Evolutionary conservation across 139 green algal genomes (phyloP).

Genomic region (Micromonas pusilla): DNA sequence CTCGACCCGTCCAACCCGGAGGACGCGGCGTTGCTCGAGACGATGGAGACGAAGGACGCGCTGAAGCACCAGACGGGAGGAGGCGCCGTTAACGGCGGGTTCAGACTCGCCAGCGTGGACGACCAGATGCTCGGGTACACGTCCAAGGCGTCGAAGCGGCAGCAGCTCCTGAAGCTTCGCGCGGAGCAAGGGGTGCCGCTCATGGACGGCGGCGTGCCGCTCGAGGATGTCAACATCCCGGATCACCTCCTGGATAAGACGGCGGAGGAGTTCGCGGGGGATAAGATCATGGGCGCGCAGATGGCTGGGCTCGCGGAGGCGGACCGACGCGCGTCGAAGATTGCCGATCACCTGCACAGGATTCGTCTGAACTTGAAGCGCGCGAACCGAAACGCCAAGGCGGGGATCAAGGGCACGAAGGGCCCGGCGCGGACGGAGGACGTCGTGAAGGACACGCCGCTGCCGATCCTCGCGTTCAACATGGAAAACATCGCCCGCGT

Average conservation of each 20-base stretch:
- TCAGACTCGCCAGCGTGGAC: not conserved
- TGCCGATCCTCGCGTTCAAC: not conserved
- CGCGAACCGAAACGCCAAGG: not conserved
- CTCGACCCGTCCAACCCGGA: not conserved
- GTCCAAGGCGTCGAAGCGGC: not conserved
- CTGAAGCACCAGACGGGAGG: no score
- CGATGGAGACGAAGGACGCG: not conserved
- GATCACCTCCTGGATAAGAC: not conserved
- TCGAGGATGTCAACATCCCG: not conserved
- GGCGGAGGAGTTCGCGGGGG: not conserved
- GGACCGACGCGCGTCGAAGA: not conserved
- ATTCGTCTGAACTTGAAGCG: not conserved
- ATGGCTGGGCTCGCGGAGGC: not conserved
- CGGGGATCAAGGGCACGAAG: not conserved
- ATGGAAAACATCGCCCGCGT: not conserved
- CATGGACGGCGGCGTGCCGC: not conserved
- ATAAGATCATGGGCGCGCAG: not conserved
- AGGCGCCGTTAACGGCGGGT: not conserved
- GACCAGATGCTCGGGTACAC: not conserved
- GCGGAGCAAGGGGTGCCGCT: not conserved
- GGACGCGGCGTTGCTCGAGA: not conserved
- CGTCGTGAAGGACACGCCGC: not conserved
- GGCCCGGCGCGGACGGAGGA: not conserved
- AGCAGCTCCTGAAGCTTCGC: not conserved
- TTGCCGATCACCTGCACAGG: not conserved